Conservation (phyloP, 2,329 filamentous ascomycete species). For the Clathrospora elynae region DNA sequence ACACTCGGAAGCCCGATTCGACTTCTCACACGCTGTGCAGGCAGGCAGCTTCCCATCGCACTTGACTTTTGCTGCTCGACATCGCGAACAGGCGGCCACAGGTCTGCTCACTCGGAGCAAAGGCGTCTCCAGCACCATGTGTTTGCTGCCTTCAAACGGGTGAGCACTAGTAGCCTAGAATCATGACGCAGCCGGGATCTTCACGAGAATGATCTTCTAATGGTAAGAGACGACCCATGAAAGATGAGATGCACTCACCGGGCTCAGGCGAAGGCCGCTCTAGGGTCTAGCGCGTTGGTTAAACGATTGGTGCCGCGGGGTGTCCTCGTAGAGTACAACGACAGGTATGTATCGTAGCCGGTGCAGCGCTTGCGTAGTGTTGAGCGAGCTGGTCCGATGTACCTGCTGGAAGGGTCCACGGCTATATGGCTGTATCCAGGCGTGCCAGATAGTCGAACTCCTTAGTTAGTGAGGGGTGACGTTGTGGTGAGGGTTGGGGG, state of each 20-base stretch:
- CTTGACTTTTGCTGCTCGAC: constrained; percentile 93
- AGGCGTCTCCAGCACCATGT: constrained; percentile 60
- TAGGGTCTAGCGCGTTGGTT: constrained; percentile 26
- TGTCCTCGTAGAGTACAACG: constrained; percentile 2
- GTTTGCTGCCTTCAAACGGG: constrained; percentile 18
- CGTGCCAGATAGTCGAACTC: not conserved
- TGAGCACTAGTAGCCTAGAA: constrained; percentile 8
- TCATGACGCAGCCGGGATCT: not conserved
- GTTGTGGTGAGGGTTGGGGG: constrained; percentile 1
- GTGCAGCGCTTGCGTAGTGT: constrained; percentile 15
- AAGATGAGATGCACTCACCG: constrained; percentile 26
- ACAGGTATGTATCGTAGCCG: constrained; percentile 14
- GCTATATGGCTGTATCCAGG: constrained; percentile 3
- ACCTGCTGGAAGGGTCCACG: constrained; percentile 3
- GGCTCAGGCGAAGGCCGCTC: constrained; percentile 19
- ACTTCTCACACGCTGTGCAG: constrained; percentile 93
- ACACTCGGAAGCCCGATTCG: constrained; percentile 83
- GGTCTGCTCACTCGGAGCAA: constrained; percentile 75
- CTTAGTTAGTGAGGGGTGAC: constrained; percentile 1
- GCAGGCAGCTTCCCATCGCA: constrained; percentile 96
- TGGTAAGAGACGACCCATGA: too few species aligned
- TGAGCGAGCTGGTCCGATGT: constrained; percentile 14
- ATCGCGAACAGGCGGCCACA: constrained; percentile 79
- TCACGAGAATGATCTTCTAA: not conserved
- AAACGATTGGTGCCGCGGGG: constrained; percentile 7